Evolutionary conservation across 768 basidiomycete species (phyloP).

Genomic region (Boletus sp.): DNA sequence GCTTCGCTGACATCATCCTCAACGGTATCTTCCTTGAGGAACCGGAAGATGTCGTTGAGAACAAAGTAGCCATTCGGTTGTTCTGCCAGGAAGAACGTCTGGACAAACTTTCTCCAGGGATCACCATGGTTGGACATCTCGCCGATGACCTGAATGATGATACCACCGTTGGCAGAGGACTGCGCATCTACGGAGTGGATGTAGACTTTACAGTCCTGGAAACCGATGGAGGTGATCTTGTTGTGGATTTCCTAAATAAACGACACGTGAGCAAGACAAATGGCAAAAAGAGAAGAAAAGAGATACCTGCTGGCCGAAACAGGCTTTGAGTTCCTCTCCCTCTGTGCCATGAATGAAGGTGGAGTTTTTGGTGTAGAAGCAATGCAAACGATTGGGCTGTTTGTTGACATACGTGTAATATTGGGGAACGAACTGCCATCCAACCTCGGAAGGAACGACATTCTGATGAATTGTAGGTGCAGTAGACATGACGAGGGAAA

Average conservation of each 20-base stretch:
- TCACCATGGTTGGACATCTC: slow-evolving; percentile 95
- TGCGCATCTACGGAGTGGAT: slow-evolving; percentile 99
- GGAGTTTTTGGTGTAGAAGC: slow-evolving; percentile 97
- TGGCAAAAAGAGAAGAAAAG: slow-evolving; percentile 4
- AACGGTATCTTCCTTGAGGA: slow-evolving; percentile 92
- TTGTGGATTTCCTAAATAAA: slow-evolving; percentile 86
- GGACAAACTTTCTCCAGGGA: slow-evolving; percentile 97
- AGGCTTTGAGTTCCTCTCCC: slow-evolving; percentile 89
- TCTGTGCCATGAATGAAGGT: slow-evolving; percentile 97
- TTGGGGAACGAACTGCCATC: slow-evolving; percentile 99
- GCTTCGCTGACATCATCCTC: slow-evolving; percentile 70
- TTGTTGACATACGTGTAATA: slow-evolving; percentile 99
- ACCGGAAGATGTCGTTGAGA: slow-evolving; percentile 99
- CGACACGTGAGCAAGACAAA: slow-evolving; percentile 2
- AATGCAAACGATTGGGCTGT: slow-evolving; percentile 93
- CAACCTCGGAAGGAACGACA: slow-evolving; percentile 90
- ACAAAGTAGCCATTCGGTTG: slow-evolving; percentile 99
- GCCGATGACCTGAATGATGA: slow-evolving; percentile 99
- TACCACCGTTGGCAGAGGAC: slow-evolving; percentile 90
- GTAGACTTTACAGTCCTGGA: slow-evolving; percentile 97
- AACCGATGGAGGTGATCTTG: slow-evolving; percentile 91
- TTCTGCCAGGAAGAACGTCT: slow-evolving; percentile 99
- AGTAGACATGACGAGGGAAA: slow-evolving; percentile 39
- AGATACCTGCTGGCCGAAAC: slow-evolving; percentile 89
- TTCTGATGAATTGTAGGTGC: slow-evolving; percentile 51